Evolutionary conservation across 2,329 filamentous ascomycete genomes (phyloP), one percentile per base, ranked within the genome.

Genomic region (Trichoderma afroharzianum): DNA sequence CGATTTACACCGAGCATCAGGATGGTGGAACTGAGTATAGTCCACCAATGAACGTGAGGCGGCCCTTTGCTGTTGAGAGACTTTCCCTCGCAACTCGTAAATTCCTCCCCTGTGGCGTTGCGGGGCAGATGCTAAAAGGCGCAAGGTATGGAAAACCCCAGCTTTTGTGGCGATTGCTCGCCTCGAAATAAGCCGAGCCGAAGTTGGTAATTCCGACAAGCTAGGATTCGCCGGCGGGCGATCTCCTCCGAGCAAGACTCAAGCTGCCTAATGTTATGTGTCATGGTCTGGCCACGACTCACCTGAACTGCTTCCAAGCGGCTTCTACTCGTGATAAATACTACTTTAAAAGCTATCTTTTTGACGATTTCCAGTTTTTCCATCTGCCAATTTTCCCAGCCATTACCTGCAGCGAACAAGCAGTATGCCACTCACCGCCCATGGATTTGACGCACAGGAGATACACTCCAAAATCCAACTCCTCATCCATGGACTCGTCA

Each of bases 391-490:
- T 11, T n/a, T 53, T 18, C 30, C 30, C 32, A 33, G 58, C 21
- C 30, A 24, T 26, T 32, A 8, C 6, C n/a, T 28, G 63, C 33
- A 30, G 33, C 21, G 6, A 8, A n/a, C 32, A 9, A 47, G 12
- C 15, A 33, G 18, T 1, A 68, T 68, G 66, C 28, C 66, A n/a
- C 53, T 58, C 18, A 24, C n/a, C 18, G 33, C 55, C 18, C 33
- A 33, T 50, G 66, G 28, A 32, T 68, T 68, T n/a, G 55, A 68
- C 21, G 36, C 55, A n/a, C 26, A 50, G 28, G 55, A 68, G 55
- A 50, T 68, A 68, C 66, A 68, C n/a, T 43, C 36, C 28, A 68
- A 47, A n/a, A 68, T 68, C 8, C 55, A 68, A n/a, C 55, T 68
- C 7, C 36, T 68, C 5, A 68, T 68, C 14, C 33, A 68, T 61